Percentiles rank a stretch among this genome's conserved stretches.
phyloP scores from a whole-genome alignment of 345 rosid genomes.

The Stellera chamaejasme region DNA sequence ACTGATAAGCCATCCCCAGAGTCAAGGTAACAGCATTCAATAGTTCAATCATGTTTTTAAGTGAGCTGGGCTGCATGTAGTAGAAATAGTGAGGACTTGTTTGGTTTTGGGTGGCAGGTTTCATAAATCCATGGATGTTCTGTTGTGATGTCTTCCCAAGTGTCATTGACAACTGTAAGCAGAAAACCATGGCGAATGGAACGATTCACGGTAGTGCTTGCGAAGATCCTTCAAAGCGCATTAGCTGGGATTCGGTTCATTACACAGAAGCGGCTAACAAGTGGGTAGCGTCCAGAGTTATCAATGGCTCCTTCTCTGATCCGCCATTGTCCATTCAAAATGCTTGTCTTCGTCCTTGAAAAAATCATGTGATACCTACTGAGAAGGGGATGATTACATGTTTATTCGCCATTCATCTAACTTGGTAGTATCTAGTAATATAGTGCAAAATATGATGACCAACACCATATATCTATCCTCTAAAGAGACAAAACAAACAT shows the following conservation, averaged over 20 bases:
- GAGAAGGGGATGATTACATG: too few species aligned
- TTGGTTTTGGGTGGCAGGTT: conserved; percentile 12
- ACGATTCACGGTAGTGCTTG: conserved; percentile 13
- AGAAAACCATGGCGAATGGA: conserved; percentile 10
- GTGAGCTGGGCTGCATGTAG: too few species aligned
- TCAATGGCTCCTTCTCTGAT: conserved; percentile 19
- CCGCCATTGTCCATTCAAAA: conserved; percentile 14
- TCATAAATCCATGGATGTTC: conserved; percentile 13
- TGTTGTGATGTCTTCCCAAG: conserved; percentile 16
- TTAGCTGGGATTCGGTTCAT: conserved; percentile 18
- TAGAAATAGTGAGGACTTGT: background rate
- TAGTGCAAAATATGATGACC: too few species aligned
- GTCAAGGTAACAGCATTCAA: conserved; percentile 15
- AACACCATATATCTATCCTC: too few species aligned
- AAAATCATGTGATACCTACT: too few species aligned
- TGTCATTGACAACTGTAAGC: conserved; percentile 1
- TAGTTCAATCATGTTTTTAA: background rate
- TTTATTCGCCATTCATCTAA: too few species aligned
- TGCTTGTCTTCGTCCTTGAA: conserved; percentile 9
- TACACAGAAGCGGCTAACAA: conserved; percentile 17
- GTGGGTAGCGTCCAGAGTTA: background rate
- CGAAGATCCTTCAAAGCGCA: conserved; percentile 6
- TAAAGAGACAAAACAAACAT: too few species aligned
- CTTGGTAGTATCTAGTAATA: too few species aligned
- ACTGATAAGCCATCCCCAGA: conserved; percentile 16